Conservation (phyloP, 1,284 basidiomycete genomes). For the Cutaneotrichosporon cyanovorans region DNA sequence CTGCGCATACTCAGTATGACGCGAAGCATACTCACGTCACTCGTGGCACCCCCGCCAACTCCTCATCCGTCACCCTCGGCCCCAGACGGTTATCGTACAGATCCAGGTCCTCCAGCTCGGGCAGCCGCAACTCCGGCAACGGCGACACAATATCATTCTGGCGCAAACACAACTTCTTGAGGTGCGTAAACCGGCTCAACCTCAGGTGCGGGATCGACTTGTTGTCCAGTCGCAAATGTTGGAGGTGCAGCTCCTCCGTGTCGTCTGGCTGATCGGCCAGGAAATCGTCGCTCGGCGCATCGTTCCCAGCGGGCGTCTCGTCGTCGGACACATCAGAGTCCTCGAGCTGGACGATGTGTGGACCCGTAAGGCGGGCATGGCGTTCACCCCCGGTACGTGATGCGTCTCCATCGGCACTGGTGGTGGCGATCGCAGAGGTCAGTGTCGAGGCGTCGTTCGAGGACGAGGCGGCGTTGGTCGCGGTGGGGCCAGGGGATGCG, state of each 20-base stretch:
- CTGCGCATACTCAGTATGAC: background rate
- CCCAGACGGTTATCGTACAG: constrained; percentile 93
- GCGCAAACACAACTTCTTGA: constrained; percentile 74
- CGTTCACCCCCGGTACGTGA: no score
- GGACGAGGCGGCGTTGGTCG: no score
- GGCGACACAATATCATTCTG: constrained; percentile 71
- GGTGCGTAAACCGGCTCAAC: constrained; percentile 61
- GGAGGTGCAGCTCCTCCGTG: constrained; percentile 81
- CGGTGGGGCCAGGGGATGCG: no score
- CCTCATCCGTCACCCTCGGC: constrained; percentile 52
- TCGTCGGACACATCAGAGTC: constrained; percentile 29
- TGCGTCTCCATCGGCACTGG: no score
- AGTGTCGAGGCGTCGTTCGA: no score
- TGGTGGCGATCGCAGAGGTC: no score
- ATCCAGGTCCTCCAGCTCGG: constrained; percentile 76
- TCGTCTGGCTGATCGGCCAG: constrained; percentile 54
- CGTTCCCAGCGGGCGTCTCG: constrained; percentile 12
- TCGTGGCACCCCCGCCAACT: constrained; percentile 56
- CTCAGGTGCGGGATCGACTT: constrained; percentile 53
- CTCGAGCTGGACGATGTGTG: constrained; percentile 25
- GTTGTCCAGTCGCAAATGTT: constrained; percentile 66
- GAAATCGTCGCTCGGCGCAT: constrained; percentile 42
- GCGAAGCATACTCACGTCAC: constrained; percentile 59
- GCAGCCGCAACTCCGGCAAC: constrained; percentile 63
- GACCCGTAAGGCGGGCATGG: constrained; percentile 3